A percentile compares a stretch with the other conserved stretches of the same genome.
These are phyloP conservation scores for Botrytis paeoniae DNA, from an alignment of 2,329 filamentous ascomycete species.

Conservation along the genomic window DNA sequence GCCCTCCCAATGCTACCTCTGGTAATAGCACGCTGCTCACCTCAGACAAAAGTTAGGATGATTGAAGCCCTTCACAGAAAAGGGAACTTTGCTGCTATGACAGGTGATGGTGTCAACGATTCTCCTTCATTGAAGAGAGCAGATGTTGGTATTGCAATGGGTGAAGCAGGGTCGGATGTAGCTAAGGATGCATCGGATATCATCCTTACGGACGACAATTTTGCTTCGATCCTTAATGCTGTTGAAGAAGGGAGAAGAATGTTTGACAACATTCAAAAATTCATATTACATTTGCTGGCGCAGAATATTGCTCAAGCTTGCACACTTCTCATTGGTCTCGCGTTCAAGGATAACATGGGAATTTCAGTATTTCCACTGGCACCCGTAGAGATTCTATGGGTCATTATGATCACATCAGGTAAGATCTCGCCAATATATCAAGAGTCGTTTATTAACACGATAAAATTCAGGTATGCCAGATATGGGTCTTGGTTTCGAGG, in stretches of 20 bases:
- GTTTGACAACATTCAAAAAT: constrained; percentile 77
- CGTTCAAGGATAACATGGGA: constrained; percentile 68
- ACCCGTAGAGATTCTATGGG: constrained; percentile 86
- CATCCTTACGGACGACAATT: constrained; percentile 68
- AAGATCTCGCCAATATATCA: neutral
- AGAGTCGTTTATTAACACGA: neutral
- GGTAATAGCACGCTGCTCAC: constrained; percentile 80
- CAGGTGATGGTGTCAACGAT: constrained; percentile 49
- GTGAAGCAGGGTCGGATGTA: constrained; percentile 59
- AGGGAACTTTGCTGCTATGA: constrained; percentile 53
- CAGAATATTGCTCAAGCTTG: constrained; percentile 83
- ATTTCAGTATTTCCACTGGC: constrained; percentile 83
- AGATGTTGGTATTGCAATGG: constrained; percentile 64
- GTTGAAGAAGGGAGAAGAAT: constrained; percentile 70
- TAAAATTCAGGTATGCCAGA: constrained; percentile 58
- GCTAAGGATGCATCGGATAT: constrained; percentile 62
- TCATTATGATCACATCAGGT: constrained; percentile 88
- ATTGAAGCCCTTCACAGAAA: constrained; percentile 68
- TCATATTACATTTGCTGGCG: constrained; percentile 56
- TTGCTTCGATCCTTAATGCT: constrained; percentile 68
- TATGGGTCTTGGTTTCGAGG: constrained; percentile 81
- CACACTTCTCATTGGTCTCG: constrained; percentile 75
- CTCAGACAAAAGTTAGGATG: constrained; percentile 86
- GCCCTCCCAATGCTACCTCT: constrained; percentile 70
- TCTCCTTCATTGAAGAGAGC: constrained; percentile 54